phyloP scores from a whole-genome alignment of 2,329 filamentous ascomycete genomes.

The Fusarium heterosporum region DNA sequence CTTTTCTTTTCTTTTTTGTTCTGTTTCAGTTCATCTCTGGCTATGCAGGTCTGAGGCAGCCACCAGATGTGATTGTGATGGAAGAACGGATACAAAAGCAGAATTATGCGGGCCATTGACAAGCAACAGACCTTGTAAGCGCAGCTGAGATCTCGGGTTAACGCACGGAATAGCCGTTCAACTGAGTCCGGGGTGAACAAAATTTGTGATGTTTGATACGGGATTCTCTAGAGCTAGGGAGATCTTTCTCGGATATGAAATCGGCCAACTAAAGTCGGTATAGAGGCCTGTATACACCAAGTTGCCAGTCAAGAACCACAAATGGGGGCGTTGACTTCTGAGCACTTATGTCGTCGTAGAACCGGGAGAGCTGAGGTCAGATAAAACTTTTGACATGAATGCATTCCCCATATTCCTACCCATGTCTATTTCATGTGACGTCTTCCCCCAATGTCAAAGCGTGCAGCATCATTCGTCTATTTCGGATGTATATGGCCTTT shows the following conservation, averaged over 20 bases:
- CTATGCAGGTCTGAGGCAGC: slow-evolving; percentile 39
- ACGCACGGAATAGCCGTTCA: slow-evolving; percentile 1
- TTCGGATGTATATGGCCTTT: slow-evolving; percentile 2
- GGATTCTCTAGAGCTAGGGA: background rate
- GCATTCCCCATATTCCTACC: slow-evolving; percentile 33
- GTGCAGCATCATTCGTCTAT: slow-evolving; percentile 29
- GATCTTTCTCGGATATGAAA: background rate
- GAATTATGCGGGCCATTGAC: slow-evolving; percentile 39
- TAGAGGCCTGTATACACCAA: background rate
- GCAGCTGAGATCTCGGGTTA: slow-evolving; percentile 3
- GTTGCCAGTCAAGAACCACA: too few relatives aligned
- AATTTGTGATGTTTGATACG: slow-evolving; percentile 20
- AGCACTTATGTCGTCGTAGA: too few relatives aligned
- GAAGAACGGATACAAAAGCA: slow-evolving; percentile 4
- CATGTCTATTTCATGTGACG: slow-evolving; percentile 33
- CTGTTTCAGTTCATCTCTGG: slow-evolving; percentile 23
- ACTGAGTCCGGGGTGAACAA: slow-evolving; percentile 14
- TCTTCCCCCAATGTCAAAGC: slow-evolving; percentile 32
- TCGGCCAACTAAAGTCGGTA: too few relatives aligned
- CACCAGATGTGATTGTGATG: slow-evolving; percentile 20
- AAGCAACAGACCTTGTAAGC: background rate
- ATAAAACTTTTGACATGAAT: slow-evolving; percentile 1
- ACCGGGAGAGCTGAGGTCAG: too few relatives aligned
- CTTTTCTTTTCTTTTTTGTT: background rate
- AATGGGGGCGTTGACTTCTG: too few relatives aligned